Conservation (phyloP, 176 grass and related monocot species). For the Tillandsia leiboldiana region DNA sequence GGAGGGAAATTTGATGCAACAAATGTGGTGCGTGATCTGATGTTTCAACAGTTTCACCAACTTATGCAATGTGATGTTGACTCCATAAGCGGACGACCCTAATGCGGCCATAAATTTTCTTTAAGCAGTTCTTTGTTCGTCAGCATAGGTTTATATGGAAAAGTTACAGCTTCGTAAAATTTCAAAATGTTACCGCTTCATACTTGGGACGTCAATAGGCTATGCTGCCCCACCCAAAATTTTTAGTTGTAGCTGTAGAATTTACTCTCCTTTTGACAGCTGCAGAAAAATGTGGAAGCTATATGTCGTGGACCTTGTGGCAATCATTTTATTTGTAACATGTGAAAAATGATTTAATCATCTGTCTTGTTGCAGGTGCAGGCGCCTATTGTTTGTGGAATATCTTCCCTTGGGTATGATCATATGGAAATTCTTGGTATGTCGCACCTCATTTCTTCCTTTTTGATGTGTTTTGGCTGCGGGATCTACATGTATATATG, state of each 20-base stretch:
- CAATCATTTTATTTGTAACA: background rate
- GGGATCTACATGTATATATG: background rate
- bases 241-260: too few species aligned
- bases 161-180: too few species aligned
- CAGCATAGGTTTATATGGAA: too few species aligned
- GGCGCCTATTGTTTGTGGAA: constrained; percentile 65
- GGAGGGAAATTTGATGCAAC: constrained; percentile 95
- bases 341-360: background rate
- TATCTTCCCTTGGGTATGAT: constrained; percentile 84
- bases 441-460: constrained; percentile 15
- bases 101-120: background rate
- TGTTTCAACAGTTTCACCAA: constrained; percentile 9
- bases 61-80: background rate
- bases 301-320: background rate
- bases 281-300: too few species aligned
- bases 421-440: constrained; percentile 96
- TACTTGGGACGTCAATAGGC: too few species aligned
- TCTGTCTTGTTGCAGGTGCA: constrained; percentile 46
- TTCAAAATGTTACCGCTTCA: too few species aligned
- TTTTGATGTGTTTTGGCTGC: too few species aligned
- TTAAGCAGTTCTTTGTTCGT: background rate
- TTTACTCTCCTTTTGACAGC: too few species aligned
- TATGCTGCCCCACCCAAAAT: too few species aligned
- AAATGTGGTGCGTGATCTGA: constrained; percentile 57
- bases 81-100: background rate